phyloP scores from a whole-genome alignment of 2,329 filamentous ascomycete genomes.

The Fusarium buharicum region DNA sequence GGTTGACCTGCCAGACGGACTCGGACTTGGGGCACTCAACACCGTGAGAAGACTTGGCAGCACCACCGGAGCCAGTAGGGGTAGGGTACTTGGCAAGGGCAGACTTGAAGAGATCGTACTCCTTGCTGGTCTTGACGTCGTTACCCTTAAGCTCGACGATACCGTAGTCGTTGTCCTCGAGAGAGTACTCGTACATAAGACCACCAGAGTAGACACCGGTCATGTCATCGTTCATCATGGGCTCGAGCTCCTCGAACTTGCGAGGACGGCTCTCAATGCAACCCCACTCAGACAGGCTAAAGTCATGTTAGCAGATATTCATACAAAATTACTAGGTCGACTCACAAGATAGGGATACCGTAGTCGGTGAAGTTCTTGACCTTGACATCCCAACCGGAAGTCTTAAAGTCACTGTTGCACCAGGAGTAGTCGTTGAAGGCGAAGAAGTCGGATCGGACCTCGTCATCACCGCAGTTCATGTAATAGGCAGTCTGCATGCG shows the following conservation, averaged over 20 bases:
- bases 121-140: constrained; percentile 64
- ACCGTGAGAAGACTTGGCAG: constrained; percentile 58
- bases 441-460: constrained; percentile 88
- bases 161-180: constrained; percentile 82
- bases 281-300: constrained; percentile 87
- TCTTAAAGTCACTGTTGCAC: constrained; percentile 77
- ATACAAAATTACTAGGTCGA: background rate
- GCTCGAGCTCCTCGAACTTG: constrained; percentile 79
- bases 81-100: constrained; percentile 61
- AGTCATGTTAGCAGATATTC: constrained; percentile 1
- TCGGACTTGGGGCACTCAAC: constrained; percentile 62
- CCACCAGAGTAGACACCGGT: constrained; percentile 92
- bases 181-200: constrained; percentile 93
- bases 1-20: constrained; percentile 62
- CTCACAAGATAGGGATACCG: constrained; percentile 83
- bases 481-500: constrained; percentile 87
- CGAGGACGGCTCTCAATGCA: constrained; percentile 82
- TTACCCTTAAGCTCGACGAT: constrained; percentile 73
- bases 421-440: constrained; percentile 92
- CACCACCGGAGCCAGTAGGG: constrained; percentile 63
- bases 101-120: constrained; percentile 68
- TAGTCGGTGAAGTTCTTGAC: constrained; percentile 88
- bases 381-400: constrained; percentile 86
- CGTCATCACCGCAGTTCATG: constrained; percentile 91
- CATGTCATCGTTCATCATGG: constrained; percentile 87